Conservation (phyloP, 2,329 filamentous ascomycete species). For the Phialemoniopsis sp. region DNA sequence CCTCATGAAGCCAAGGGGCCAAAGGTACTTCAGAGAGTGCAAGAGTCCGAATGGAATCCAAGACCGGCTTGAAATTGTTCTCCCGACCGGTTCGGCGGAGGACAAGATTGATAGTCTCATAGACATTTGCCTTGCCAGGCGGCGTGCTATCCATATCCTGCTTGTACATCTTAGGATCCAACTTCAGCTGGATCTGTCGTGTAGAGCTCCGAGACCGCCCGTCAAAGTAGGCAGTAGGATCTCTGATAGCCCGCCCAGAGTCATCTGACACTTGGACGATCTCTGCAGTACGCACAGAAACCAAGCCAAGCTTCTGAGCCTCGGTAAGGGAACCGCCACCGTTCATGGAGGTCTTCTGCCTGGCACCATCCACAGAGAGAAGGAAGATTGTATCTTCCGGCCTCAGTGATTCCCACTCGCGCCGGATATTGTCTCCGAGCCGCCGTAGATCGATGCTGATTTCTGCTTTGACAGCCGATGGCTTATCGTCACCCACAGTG, state of each 20-base stretch:
- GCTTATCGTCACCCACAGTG: constrained; percentile 76
- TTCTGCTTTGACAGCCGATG: constrained; percentile 83
- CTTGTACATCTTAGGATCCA: constrained; percentile 77
- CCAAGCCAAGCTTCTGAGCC: constrained; percentile 62
- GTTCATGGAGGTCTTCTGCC: constrained; percentile 48
- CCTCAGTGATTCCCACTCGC: constrained; percentile 86
- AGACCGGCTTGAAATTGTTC: constrained; percentile 94
- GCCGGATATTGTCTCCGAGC: constrained; percentile 69
- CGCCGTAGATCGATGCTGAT: constrained; percentile 79
- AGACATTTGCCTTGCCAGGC: constrained; percentile 71
- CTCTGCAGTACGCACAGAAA: constrained; percentile 74
- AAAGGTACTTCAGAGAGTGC: constrained; percentile 81
- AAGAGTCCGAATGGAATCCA: constrained; percentile 86
- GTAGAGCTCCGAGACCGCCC: constrained; percentile 56
- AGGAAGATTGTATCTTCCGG: constrained; percentile 89
- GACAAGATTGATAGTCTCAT: constrained; percentile 80
- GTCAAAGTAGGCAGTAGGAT: constrained; percentile 58
- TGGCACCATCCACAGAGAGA: constrained; percentile 65
- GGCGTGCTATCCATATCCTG: constrained; percentile 65
- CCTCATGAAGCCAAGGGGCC: constrained; percentile 90
- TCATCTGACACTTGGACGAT: constrained; percentile 85
- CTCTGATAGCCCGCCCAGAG: constrained; percentile 68
- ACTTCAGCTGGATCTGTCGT: constrained; percentile 71
- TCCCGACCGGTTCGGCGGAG: constrained; percentile 80
- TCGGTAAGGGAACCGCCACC: constrained; percentile 40